phyloP scores from a whole-genome alignment of 345 rosid genomes.

The Syzygium aqueum region DNA sequence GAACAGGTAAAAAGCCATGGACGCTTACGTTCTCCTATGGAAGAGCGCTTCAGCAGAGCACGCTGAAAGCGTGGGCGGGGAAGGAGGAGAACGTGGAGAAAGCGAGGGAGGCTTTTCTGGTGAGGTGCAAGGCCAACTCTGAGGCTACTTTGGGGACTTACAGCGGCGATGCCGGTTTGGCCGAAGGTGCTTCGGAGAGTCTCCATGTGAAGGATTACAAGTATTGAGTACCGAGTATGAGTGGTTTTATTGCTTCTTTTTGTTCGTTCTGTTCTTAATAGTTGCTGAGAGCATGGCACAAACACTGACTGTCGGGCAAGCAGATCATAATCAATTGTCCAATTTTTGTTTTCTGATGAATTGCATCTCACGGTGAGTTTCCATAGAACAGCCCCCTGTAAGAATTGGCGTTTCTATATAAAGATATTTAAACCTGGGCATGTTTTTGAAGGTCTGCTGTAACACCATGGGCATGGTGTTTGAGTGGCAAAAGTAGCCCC shows the following conservation, averaged over 20 bases:
- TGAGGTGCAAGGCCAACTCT: slow-evolving; percentile 15
- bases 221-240: background rate
- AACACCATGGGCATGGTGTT: background rate
- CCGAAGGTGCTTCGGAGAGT: slow-evolving; percentile 17
- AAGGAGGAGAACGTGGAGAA: slow-evolving; percentile 10
- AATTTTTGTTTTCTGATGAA: background rate
- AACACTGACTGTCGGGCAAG: background rate
- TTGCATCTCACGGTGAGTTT: background rate
- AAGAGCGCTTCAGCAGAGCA: slow-evolving; percentile 17
- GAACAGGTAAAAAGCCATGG: slow-evolving; percentile 12
- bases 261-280: background rate
- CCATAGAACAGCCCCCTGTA: background rate
- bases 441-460: background rate
- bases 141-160: slow-evolving; percentile 13
- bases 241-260: background rate
- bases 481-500: background rate
- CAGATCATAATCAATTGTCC: background rate
- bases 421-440: background rate
- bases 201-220: slow-evolving; percentile 18
- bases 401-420: background rate
- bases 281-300: background rate
- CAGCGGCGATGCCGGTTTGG: background rate
- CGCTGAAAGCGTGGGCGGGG: slow-evolving; percentile 15
- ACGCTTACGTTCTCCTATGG: slow-evolving; percentile 7
- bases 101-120: slow-evolving; percentile 6